phyloP scores from a whole-genome alignment of 768 basidiomycete species.

The Lactarius indigo region DNA sequence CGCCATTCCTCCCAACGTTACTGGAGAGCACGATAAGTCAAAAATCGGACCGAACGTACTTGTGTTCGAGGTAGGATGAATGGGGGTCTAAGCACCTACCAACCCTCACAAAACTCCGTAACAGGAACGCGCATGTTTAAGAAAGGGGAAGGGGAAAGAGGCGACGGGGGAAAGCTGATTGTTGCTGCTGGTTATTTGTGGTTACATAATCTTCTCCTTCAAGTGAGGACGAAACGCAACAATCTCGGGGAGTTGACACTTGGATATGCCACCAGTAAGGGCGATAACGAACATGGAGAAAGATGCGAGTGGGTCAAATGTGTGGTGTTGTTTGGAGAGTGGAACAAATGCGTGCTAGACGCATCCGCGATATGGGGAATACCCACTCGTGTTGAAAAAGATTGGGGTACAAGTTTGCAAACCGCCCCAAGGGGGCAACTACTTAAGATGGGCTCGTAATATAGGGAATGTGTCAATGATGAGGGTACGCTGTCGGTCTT shows the following conservation, averaged over 20 bases:
- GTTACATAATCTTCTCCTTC: neutral
- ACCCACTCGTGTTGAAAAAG: neutral
- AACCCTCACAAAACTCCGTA: neutral
- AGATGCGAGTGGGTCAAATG: neutral
- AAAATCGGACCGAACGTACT: neutral
- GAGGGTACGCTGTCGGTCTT: neutral
- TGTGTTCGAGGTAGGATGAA: neutral
- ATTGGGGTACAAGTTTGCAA: neutral
- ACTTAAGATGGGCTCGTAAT: neutral
- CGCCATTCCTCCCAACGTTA: slow-evolving; percentile 2
- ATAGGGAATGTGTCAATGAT: neutral
- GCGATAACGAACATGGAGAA: neutral
- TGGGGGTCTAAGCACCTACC: neutral
- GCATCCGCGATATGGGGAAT: neutral
- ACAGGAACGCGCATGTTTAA: neutral
- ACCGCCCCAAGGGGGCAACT: neutral
- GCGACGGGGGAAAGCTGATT: neutral
- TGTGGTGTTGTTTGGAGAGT: neutral
- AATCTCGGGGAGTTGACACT: neutral
- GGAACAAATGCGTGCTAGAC: neutral
- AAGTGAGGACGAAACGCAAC: neutral
- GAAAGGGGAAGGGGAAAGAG: neutral
- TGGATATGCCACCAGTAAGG: neutral
- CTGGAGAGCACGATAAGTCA: neutral
- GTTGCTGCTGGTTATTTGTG: neutral